Percentiles rank a stretch among this genome's conserved stretches.
Conservation (phyloP, 257 asterid genomes). For the Nicotiana tabacum region DNA sequence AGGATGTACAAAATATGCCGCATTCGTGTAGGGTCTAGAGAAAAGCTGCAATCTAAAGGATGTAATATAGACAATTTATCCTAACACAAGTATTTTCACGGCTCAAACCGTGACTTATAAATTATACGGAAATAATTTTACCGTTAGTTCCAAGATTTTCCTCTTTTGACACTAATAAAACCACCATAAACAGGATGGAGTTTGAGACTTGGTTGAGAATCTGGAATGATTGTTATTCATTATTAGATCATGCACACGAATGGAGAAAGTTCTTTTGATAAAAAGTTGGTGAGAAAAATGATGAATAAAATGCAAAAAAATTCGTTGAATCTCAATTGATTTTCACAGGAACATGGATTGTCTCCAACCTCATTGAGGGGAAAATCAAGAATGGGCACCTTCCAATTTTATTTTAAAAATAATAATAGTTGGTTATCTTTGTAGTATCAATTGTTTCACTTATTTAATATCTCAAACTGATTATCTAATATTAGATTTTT, state of each 20-base stretch:
- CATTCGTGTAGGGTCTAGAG: too few species aligned
- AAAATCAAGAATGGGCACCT: neutral
- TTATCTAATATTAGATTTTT: neutral
- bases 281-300: neutral
- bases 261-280: neutral
- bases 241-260: constrained; percentile 5
- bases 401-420: neutral
- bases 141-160: too few species aligned
- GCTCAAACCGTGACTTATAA: too few species aligned
- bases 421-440: neutral
- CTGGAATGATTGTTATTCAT: neutral
- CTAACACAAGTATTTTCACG: too few species aligned
- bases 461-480: neutral
- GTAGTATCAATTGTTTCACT: neutral
- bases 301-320: neutral
- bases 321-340: neutral
- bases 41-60: too few species aligned
- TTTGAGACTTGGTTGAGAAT: neutral
- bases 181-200: neutral
- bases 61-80: too few species aligned
- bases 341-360: neutral
- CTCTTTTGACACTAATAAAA: too few species aligned
- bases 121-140: too few species aligned
- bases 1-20: too few species aligned
- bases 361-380: neutral